phyloP scores from a whole-genome alignment of 768 basidiomycete genomes.

The Lepiota brunneoincarnata region DNA sequence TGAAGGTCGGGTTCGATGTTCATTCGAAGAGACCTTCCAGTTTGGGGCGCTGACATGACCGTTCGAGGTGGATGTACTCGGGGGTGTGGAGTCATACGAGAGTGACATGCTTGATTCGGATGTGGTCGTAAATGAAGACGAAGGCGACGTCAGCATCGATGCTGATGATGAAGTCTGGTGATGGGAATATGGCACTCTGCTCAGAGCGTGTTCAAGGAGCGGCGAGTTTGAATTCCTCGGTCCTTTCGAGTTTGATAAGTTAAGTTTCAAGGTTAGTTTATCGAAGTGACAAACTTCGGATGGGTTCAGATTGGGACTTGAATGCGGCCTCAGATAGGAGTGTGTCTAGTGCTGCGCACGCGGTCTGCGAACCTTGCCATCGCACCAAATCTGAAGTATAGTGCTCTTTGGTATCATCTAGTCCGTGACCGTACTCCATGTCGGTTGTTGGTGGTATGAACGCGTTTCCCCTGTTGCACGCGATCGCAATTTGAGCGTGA shows the following conservation, averaged over 20 bases:
- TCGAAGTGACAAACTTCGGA: slow-evolving; percentile 3
- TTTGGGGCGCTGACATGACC: neutral
- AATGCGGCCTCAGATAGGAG: slow-evolving; percentile 17
- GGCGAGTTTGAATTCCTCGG: neutral
- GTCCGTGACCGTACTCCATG: neutral
- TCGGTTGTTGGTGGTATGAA: neutral
- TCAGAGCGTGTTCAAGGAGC: neutral
- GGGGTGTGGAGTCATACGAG: neutral
- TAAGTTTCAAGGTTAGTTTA: neutral
- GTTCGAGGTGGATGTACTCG: neutral
- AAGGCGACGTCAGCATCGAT: neutral
- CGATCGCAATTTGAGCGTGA: too few species aligned
- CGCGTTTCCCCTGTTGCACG: too few species aligned
- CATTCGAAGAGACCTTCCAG: neutral
- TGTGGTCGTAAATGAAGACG: neutral
- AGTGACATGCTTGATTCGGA: neutral
- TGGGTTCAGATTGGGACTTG: neutral
- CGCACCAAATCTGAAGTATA: slow-evolving; percentile 16
- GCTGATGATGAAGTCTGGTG: neutral
- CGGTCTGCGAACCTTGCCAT: slow-evolving; percentile 22
- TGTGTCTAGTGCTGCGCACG: slow-evolving; percentile 19
- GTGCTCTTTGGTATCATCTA: neutral
- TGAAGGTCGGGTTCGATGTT: slow-evolving; percentile 1
- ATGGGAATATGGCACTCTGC: neutral
- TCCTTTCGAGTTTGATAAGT: neutral